Conservation (phyloP, 352 stramenopile species). For the Phytophthora colocasiae region DNA sequence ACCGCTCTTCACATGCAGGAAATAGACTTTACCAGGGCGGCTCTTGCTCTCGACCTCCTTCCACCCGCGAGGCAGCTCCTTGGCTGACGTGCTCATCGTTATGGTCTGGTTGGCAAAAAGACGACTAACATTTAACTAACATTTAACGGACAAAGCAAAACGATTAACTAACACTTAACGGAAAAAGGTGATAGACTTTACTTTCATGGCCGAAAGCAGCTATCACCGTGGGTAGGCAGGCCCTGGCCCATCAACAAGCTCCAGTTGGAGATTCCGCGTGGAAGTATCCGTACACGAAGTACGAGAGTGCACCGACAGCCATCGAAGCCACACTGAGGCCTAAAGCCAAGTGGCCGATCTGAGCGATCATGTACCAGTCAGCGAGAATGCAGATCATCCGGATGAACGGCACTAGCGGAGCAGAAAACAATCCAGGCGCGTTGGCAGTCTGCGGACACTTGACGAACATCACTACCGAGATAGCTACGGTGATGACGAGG, state of each 20-base stretch:
- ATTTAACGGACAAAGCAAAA: too few species aligned
- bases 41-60: constrained; percentile 91
- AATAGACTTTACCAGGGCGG: constrained; percentile 85
- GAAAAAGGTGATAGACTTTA: too few species aligned
- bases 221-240: constrained; percentile 38
- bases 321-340: constrained; percentile 55
- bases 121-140: not conserved
- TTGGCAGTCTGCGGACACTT: constrained; percentile 56
- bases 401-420: constrained; percentile 68
- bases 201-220: constrained; percentile 42
- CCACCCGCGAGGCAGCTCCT: constrained; percentile 85
- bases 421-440: constrained; percentile 41
- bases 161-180: too few species aligned
- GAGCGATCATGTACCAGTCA: constrained; percentile 74
- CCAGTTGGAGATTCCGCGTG: constrained; percentile 52
- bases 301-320: constrained; percentile 49
- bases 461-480: constrained; percentile 47
- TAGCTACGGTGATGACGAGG: constrained; percentile 42
- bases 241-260: constrained; percentile 42
- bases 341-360: constrained; percentile 50
- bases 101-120: not conserved
- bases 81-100: constrained; percentile 50
- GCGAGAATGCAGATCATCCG: constrained; percentile 59
- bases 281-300: constrained; percentile 67
- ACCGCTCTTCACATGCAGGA: constrained; percentile 82